phyloP scores from a whole-genome alignment of 768 basidiomycete species.

The Lactarius deliciosus region DNA sequence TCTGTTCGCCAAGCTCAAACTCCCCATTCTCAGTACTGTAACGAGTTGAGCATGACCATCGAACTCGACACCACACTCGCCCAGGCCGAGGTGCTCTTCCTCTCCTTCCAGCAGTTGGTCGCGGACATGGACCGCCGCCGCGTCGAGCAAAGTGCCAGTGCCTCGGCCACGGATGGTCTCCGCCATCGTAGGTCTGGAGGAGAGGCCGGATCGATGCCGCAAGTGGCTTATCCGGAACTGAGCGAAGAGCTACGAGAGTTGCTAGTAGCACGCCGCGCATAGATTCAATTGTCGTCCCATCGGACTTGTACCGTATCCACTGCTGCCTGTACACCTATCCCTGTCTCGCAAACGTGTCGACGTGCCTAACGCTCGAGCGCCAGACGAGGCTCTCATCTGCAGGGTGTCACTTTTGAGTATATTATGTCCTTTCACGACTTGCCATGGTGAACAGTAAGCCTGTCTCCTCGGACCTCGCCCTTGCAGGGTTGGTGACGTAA shows the following conservation, averaged over 20 bases:
- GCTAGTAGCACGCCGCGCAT: conserved; percentile 19
- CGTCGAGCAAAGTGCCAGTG: conserved; percentile 48
- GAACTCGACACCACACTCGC: conserved; percentile 94
- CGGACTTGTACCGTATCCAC: conserved; percentile 1
- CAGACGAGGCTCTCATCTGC: too few relatives aligned
- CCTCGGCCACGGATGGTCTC: conserved; percentile 33
- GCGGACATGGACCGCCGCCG: conserved; percentile 84
- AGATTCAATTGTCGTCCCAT: neutral
- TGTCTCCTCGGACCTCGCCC: too few relatives aligned
- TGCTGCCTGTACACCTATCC: neutral
- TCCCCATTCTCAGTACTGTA: conserved; percentile 64
- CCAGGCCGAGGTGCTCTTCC: conserved; percentile 95
- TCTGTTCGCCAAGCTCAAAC: neutral
- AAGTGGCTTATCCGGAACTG: conserved; percentile 23
- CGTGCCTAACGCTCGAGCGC: neutral
- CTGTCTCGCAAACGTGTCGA: neutral
- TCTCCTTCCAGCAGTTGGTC: conserved; percentile 85
- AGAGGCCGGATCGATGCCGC: neutral
- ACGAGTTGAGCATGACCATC: conserved; percentile 94
- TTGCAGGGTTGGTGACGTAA: too few relatives aligned
- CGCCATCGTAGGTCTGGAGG: conserved; percentile 38
- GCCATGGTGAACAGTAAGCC: too few relatives aligned
- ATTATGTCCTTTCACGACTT: too few relatives aligned
- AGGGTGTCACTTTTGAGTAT: too few relatives aligned
- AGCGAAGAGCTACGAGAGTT: conserved; percentile 28